Evolutionary conservation across 441 rosid genomes (phyloP), one percentile per base, ranked within the genome.

Genomic region (Pelargonium fulgidum): DNA sequence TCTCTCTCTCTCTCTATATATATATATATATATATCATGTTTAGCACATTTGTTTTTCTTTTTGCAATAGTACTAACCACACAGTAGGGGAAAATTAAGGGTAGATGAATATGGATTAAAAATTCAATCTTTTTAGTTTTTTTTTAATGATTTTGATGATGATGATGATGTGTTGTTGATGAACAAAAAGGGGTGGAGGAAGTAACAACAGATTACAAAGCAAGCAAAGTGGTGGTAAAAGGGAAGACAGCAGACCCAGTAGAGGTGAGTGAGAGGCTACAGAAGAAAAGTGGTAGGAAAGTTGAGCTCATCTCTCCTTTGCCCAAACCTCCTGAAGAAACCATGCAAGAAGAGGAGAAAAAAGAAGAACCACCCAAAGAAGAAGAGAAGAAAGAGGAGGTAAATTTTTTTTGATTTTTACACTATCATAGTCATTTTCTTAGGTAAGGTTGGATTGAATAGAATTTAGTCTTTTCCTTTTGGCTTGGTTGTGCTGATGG

Each of bases 331-430:
- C 71, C 79, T 0, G 76, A 77, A 69, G 44, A 41, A 7, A 39
- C 66, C 66, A 70, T 50, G 9, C 66, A 68, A 39, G 75, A 78
- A 48, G 77, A 75, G 65, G 13, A 67, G 0, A 58, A 76, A 52
- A 65, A 66, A 33, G 39, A 33, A 58, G 62, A 58, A 1, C 62
- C 62, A 26, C 81, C 76, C 7, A 81, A 81, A 16, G 62, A 58
- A 19, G 80, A 74, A 76, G 89, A 82, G 66, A 83, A 81, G 64
- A 83, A 79, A 62, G 80, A 83, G 7, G 87, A 86, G 90, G 89
- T 85, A 77, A 54, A 24, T n/a, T n/a, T n/a, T 48, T 19, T 17
- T 56, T 20, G 26, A 33, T 33, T 26, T 50, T n/a, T 50, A 5
- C 56, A 50, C 56, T 5, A 48, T 48, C 16, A 47, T 47, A 42